phyloP scores from a whole-genome alignment of 1,139 yeast genomes.

The Eremothecium coryli region DNA sequence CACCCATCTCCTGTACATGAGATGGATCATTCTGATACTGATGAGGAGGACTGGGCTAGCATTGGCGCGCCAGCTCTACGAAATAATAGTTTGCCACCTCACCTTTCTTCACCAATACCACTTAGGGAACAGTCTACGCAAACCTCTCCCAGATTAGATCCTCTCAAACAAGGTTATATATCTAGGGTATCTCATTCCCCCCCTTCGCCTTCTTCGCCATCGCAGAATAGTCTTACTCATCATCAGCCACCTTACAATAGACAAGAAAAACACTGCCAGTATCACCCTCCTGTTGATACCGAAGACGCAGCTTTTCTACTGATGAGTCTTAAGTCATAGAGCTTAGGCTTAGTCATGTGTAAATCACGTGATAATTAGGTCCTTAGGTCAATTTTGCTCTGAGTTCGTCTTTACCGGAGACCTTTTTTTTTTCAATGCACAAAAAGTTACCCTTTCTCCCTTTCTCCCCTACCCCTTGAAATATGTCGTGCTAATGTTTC shows the following conservation, averaged over 20 bases:
- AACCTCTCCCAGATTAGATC: slow-evolving; percentile 6
- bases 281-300: slow-evolving; percentile 14
- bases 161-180: not conserved
- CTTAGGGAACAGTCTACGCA: slow-evolving; percentile 11
- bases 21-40: slow-evolving; percentile 46
- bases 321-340: slow-evolving; percentile 25
- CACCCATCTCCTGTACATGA: slow-evolving; percentile 2
- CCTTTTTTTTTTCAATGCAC: not conserved
- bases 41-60: slow-evolving; percentile 92
- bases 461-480: slow-evolving; percentile 4
- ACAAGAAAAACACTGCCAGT: not conserved
- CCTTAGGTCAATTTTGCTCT: too few relatives aligned
- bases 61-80: slow-evolving; percentile 67
- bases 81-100: slow-evolving; percentile 26
- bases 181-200: not conserved
- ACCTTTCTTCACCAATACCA: slow-evolving; percentile 7
- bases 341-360: too few relatives aligned
- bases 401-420: not conserved
- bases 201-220: not conserved
- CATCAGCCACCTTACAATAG: slow-evolving; percentile 5
- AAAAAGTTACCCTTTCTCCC: slow-evolving; percentile 5
- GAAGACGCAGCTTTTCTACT: slow-evolving; percentile 26
- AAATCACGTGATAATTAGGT: too few relatives aligned
- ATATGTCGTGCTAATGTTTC: too few relatives aligned
- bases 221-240: not conserved